Percentiles rank a stretch among this genome's conserved stretches.
Conservation (phyloP, 495 filamentous ascomycete species). For the Neurospora sp. region DNA sequence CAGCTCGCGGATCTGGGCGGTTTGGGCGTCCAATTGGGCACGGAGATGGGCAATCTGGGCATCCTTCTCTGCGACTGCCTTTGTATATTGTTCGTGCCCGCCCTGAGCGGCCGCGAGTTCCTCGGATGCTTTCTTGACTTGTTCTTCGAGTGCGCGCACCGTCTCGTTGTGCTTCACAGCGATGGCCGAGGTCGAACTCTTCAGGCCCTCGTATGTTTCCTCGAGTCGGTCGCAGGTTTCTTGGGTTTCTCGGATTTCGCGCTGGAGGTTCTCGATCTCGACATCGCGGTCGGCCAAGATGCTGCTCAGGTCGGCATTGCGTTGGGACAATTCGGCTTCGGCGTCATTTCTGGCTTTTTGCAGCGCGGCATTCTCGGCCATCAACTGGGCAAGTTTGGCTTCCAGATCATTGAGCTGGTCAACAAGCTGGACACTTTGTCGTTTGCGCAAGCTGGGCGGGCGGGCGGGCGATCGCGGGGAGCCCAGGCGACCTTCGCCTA, state of each 20-base stretch:
- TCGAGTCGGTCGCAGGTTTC: slow-evolving; percentile 66
- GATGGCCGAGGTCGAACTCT: slow-evolving; percentile 62
- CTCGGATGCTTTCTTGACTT: slow-evolving; percentile 39
- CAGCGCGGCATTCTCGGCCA: slow-evolving; percentile 70
- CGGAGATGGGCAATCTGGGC: slow-evolving; percentile 66
- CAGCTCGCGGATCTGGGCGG: slow-evolving; percentile 67
- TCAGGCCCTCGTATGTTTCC: slow-evolving; percentile 72
- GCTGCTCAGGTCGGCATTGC: slow-evolving; percentile 20
- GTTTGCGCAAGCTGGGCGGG: slow-evolving; percentile 88
- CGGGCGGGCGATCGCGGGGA: slow-evolving; percentile 90
- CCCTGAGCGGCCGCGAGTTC: slow-evolving; percentile 53
- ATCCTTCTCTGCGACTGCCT: slow-evolving; percentile 70
- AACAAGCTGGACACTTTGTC: slow-evolving; percentile 84
- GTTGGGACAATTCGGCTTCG: slow-evolving; percentile 40
- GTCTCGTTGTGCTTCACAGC: slow-evolving; percentile 56
- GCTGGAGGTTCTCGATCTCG: slow-evolving; percentile 71
- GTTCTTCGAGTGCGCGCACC: slow-evolving; percentile 53
- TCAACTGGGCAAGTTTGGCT: slow-evolving; percentile 62
- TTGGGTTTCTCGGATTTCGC: slow-evolving; percentile 66
- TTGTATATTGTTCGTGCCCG: slow-evolving; percentile 47
- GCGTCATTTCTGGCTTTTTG: slow-evolving; percentile 59
- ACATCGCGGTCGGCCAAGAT: slow-evolving; percentile 56
- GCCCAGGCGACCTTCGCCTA: slow-evolving; percentile 76
- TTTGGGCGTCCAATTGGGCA: slow-evolving; percentile 64
- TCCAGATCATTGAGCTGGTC: slow-evolving; percentile 53